Evolutionary conservation across 345 rosid genomes (phyloP).

Genomic region (Salix viminalis): DNA sequence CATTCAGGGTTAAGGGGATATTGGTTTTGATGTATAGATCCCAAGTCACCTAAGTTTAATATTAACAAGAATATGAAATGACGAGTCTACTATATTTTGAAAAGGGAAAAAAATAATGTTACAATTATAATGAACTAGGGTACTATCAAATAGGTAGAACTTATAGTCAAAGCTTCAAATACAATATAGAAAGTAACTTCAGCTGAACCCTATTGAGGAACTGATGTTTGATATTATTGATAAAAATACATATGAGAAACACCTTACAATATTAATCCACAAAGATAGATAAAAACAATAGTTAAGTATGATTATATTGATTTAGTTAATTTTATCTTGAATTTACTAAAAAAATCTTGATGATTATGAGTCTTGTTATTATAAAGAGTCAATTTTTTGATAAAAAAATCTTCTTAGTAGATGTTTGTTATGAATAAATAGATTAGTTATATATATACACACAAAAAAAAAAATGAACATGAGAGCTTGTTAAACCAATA

Average conservation of each 20-base stretch:
- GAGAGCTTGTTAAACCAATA: neutral
- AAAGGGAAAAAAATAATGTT: neutral
- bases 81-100: neutral
- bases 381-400: neutral
- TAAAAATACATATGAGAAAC: neutral
- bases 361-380: neutral
- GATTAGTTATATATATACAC: neutral
- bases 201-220: neutral
- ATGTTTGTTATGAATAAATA: neutral
- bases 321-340: too few species aligned
- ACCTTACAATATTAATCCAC: neutral
- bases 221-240: neutral
- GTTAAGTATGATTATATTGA: too few species aligned
- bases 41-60: neutral
- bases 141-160: neutral
- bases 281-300: too few species aligned
- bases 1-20: neutral
- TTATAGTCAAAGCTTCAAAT: neutral
- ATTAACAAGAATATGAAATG: neutral
- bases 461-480: neutral
- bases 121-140: neutral
- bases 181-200: too few species aligned
- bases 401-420: neutral
- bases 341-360: neutral
- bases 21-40: neutral